Evolutionary conservation across 2,329 filamentous ascomycete species (phyloP).

Genomic region (Apiospora hydei): DNA sequence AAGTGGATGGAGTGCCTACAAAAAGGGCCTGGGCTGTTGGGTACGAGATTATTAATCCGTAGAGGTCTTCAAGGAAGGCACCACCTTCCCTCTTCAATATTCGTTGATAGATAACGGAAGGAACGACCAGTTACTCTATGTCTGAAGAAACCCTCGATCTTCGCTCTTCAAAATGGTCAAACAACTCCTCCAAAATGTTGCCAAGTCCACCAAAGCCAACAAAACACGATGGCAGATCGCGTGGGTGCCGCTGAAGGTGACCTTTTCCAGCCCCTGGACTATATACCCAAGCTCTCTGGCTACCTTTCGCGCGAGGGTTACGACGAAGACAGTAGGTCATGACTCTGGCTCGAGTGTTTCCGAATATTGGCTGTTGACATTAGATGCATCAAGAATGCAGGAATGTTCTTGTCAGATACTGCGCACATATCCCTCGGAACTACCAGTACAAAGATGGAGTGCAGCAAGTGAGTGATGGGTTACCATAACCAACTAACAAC

Average conservation of each 20-base stretch:
- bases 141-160: not conserved
- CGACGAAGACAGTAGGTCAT: slow-evolving; percentile 20
- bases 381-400: slow-evolving; percentile 48
- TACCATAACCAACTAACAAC: not conserved
- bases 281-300: slow-evolving; percentile 18
- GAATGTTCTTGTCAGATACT: slow-evolving; percentile 53
- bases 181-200: not conserved
- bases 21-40: not conserved
- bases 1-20: not conserved
- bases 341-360: not conserved
- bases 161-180: not conserved
- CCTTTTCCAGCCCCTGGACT: slow-evolving; percentile 14
- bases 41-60: too few species aligned
- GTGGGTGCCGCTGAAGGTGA: not conserved
- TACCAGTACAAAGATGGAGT: slow-evolving; percentile 55
- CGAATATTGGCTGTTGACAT: not conserved
- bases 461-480: slow-evolving; percentile 43
- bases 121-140: not conserved
- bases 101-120: too few species aligned
- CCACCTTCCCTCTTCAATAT: not conserved
- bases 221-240: slow-evolving; percentile 13
- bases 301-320: slow-evolving; percentile 23
- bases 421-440: slow-evolving; percentile 53
- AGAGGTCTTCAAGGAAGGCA: not conserved
- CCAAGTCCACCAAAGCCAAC: not conserved